Evolutionary conservation across 805 yeast species (phyloP).

Genomic region (Candida ficus): DNA sequence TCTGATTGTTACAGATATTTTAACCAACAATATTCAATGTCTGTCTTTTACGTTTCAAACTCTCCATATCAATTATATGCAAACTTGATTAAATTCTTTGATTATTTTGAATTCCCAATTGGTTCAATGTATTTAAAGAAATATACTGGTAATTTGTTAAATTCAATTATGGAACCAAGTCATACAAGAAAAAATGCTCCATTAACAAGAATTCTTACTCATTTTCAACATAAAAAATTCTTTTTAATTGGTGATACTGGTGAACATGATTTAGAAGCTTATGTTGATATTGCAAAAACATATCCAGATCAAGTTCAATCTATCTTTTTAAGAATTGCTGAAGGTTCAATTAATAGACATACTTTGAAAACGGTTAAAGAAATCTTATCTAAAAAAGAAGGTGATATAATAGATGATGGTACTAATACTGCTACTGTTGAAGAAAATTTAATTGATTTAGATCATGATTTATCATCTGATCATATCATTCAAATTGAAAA

Average conservation of each 20-base stretch:
- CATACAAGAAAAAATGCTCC: slow-evolving; percentile 72
- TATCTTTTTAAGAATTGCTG: slow-evolving; percentile 77
- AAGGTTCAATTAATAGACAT: slow-evolving; percentile 55
- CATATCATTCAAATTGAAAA: slow-evolving; percentile 14
- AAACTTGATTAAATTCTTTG: slow-evolving; percentile 43
- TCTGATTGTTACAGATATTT: slow-evolving; percentile 65
- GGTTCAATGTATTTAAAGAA: slow-evolving; percentile 88
- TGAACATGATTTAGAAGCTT: slow-evolving; percentile 91
- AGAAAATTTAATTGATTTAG: slow-evolving; percentile 23
- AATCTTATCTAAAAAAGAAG: slow-evolving; percentile 20
- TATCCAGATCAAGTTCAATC: slow-evolving; percentile 64
- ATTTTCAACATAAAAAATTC: slow-evolving; percentile 75
- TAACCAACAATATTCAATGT: slow-evolving; percentile 34
- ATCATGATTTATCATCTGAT: slow-evolving; percentile 20
- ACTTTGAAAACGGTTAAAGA: slow-evolving; percentile 23
- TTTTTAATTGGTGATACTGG: slow-evolving; percentile 93
- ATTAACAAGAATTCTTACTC: slow-evolving; percentile 55
- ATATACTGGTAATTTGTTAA: slow-evolving; percentile 74
- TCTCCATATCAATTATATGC: slow-evolving; percentile 85
- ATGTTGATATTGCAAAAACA: slow-evolving; percentile 57
- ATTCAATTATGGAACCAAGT: slow-evolving; percentile 83
- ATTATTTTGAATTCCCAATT: slow-evolving; percentile 52
- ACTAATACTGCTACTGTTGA: slow-evolving; percentile 9
- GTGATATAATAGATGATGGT: slow-evolving; percentile 24
- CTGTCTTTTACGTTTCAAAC: slow-evolving; percentile 93